Base-by-base conservation (phyloP, 768 basidiomycete genomes). In the Multifurca ochricompacta region DNA sequence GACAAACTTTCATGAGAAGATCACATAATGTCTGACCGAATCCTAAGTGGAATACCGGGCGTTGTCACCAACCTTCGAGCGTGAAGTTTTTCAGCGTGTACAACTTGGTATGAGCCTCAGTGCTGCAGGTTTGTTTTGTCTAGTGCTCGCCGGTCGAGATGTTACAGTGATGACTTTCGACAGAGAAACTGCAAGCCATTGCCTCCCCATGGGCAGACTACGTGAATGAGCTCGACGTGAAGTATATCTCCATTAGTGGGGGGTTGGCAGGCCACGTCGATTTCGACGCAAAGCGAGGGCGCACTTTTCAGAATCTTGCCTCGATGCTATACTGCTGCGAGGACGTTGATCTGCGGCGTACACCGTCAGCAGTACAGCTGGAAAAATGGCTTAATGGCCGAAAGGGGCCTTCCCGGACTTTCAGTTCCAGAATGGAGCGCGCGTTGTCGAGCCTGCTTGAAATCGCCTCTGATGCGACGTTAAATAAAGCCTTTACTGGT, bases 41-140 rank as follows among this genome's bases (percentile, higher is more conserved):
- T n/a, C 25, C 27, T 19, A 36, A 52, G 88, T 88, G 44, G 85
- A 89, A 67, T 91, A 91, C 60, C 67, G 71, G 32, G 65, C 71
- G 27, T 69, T 91, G 1, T 66, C 74, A 2, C 72, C 77, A 11
- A 71, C 73, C 5, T 70, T 74, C 4, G 87, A 91, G 66, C 79
- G 88, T 45, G 89, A 91, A 49, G 82, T 91, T 19, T 89, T 88
- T 63, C 84, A 87, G 61, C 74, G 90, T 25, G 89, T 92, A 14
- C 90, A 92, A 61, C 67, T 91, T 36, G 89, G 89, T 50, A 80
- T 88, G 71, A 72, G 79, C 14, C 72, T 92, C 43, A 83, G 84
- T 7, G 77, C 82, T 19, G 84, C 87, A 65, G 86, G 87, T 84
- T 62, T 41, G 70, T 61, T 14, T 54, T 23, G 48, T 11, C 27